Base-by-base conservation (phyloP, 2,329 filamentous ascomycete genomes). In the Simplicillium aogashimaense region DNA sequence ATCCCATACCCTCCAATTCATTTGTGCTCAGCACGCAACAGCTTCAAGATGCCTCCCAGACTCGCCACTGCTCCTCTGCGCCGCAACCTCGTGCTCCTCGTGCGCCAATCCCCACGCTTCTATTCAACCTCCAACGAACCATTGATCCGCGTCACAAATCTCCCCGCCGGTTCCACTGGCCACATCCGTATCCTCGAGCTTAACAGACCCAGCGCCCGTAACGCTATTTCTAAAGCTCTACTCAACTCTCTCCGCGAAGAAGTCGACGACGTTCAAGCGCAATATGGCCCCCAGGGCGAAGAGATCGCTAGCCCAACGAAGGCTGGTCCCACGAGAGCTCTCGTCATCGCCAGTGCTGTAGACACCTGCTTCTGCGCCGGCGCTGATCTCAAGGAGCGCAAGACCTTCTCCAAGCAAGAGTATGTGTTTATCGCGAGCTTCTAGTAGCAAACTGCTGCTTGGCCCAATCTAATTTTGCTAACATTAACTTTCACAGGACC, bases 361-460 rank as follows among this genome's bases (percentile, higher is more conserved):
- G 86, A 95, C 51, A 71, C 77, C 17, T 83, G 81, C 52, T 98
- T 98, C 61, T 98, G 92, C 61, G 87, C 92, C 0, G 92, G 92
- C 30, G 92, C 92, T 4, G 92, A 98, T 57, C 64, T 98, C 53
- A 97, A 95, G 58, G 90, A 95, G 69, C 70, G 90, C 20, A 74
- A 75, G 43, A 76, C 72, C 4, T 92, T 95, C 62, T 81, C 77
- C 1, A 73, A 71, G 45, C 76, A 87, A 51, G 83, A 95, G 88
- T 94, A 60, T 45, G 77, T 62, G 36, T 29, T 41, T 25, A 44
- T 13, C 43, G 41, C 6, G 5, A 29, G 4, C n/a, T n/a, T 11
- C 8, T 13, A 25, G 9, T 9, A 9, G 9, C 20, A 25, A 10
- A 36, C 17, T 13, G 16, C 41, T 4, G 2, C 8, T 15, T 12